phyloP scores from a whole-genome alignment of 2,329 filamentous ascomycete genomes.

The Bimuria novae-zelandiae region DNA sequence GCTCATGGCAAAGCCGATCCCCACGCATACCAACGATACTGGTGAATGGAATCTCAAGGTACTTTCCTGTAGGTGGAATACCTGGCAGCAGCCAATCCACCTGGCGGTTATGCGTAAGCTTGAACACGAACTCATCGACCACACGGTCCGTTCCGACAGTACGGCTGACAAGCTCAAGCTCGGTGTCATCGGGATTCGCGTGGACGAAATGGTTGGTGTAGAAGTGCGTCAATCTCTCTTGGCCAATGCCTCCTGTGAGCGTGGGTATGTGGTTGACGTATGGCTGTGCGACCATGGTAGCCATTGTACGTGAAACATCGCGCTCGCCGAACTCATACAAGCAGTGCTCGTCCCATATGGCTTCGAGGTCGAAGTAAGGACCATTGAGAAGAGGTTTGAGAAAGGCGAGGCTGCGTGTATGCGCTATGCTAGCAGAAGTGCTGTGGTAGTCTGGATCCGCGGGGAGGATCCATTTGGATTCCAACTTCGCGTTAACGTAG shows the following conservation, averaged over 20 bases:
- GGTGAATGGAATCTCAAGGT: conserved; percentile 65
- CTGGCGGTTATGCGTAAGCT: conserved; percentile 37
- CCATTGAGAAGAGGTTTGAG: conserved; percentile 67
- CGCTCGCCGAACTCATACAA: conserved; percentile 71
- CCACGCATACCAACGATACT: conserved; percentile 70
- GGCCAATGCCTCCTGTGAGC: conserved; percentile 70
- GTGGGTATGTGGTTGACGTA: conserved; percentile 81
- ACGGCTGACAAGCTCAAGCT: conserved; percentile 70
- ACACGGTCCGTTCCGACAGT: conserved; percentile 74
- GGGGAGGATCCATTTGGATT: conserved; percentile 36
- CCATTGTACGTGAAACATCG: conserved; percentile 74
- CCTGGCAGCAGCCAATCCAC: conserved; percentile 44
- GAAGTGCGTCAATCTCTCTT: conserved; percentile 65
- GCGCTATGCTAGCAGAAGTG: conserved; percentile 62
- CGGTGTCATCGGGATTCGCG: conserved; percentile 69
- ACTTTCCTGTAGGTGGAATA: conserved; percentile 36
- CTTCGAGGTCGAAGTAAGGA: conserved; percentile 74
- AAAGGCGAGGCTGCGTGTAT: conserved; percentile 69
- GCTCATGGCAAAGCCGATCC: conserved; percentile 70
- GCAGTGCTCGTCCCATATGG: conserved; percentile 80
- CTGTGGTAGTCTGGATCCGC: conserved; percentile 47
- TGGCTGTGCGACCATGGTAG: conserved; percentile 78
- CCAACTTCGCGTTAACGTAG: conserved; percentile 30
- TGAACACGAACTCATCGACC: conserved; percentile 45
- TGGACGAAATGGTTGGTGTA: conserved; percentile 77